Evolutionary conservation across 2,329 filamentous ascomycete genomes (phyloP).

Genomic region (Seiridium unicorne): DNA sequence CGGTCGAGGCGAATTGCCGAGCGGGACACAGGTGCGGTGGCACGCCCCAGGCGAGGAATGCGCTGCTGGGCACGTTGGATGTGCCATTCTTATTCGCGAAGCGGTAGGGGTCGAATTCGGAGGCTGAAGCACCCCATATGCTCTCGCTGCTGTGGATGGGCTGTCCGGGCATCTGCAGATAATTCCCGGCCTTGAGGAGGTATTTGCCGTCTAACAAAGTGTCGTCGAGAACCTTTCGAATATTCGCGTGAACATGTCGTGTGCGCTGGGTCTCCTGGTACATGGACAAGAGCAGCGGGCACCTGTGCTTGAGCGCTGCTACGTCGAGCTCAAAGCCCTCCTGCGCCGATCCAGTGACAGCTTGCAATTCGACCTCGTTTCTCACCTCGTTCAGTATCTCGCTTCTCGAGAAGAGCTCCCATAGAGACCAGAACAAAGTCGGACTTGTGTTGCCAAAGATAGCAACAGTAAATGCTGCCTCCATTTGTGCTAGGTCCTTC

Average conservation of each 20-base stretch:
- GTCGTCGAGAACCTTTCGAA: constrained; percentile 29
- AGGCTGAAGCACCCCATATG: constrained; percentile 27
- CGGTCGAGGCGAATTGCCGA: constrained; percentile 24
- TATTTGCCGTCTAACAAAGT: constrained; percentile 28
- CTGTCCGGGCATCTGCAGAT: constrained; percentile 26
- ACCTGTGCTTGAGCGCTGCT: constrained; percentile 28
- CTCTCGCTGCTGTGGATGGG: constrained; percentile 20
- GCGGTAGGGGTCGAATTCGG: constrained; percentile 18
- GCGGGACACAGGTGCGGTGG: constrained; percentile 24
- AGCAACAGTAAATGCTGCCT: background rate
- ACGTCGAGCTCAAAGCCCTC: constrained; percentile 27
- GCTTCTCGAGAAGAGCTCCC: constrained; percentile 37
- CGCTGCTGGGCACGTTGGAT: constrained; percentile 9
- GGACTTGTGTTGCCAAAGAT: constrained; percentile 40
- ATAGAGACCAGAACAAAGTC: constrained; percentile 42
- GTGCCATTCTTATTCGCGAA: constrained; percentile 13
- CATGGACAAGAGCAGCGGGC: constrained; percentile 31
- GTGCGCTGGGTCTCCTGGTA: constrained; percentile 34
- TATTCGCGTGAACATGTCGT: constrained; percentile 21
- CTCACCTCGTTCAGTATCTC: constrained; percentile 35
- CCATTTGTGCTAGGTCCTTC: background rate
- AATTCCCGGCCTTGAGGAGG: constrained; percentile 29
- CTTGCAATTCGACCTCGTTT: constrained; percentile 31
- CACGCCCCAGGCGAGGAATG: constrained; percentile 12
- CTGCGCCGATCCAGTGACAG: constrained; percentile 13